These are phyloP conservation scores for Lecanicillium sp. DNA, from an alignment of 2,329 filamentous ascomycete genomes.

Conservation along the genomic window DNA sequence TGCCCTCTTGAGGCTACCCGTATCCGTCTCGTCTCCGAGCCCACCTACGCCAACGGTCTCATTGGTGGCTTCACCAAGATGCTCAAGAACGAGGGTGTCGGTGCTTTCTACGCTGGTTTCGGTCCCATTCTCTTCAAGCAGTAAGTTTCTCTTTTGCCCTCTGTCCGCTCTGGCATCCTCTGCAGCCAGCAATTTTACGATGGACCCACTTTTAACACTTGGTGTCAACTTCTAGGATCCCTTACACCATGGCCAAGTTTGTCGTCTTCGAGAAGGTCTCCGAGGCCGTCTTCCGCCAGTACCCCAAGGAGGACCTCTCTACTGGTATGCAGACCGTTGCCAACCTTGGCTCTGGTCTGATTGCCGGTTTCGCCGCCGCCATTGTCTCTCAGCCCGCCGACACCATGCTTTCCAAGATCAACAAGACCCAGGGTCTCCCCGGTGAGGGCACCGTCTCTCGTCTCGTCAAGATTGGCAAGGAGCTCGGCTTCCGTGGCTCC, in stretches of 20 bases:
- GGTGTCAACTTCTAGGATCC: conserved; percentile 47
- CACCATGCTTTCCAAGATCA: conserved; percentile 93
- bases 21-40: conserved; percentile 78
- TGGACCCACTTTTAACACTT: conserved; percentile 12
- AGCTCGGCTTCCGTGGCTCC: conserved; percentile 71
- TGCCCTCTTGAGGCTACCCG: conserved; percentile 81
- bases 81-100: conserved; percentile 63
- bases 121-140: conserved; percentile 62
- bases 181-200: background rate
- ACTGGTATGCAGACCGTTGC: conserved; percentile 64
- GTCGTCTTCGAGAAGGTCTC: conserved; percentile 86
- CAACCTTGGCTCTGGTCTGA: conserved; percentile 58
- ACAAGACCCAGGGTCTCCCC: conserved; percentile 84
- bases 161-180: too few relatives aligned
- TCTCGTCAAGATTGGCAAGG: conserved; percentile 80
- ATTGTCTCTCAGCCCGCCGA: conserved; percentile 84
- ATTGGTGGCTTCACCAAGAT: conserved; percentile 69
- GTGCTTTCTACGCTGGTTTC: conserved; percentile 78
- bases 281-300: conserved; percentile 58
- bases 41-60: conserved; percentile 67
- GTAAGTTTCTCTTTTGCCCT: conserved; percentile 20
- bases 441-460: conserved; percentile 76
- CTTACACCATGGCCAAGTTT: conserved; percentile 94
- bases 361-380: conserved; percentile 71
- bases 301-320: conserved; percentile 66